A percentile compares a stretch with the other conserved stretches of the same genome.
Evolutionary conservation across 2,329 filamentous ascomycete species (phyloP).

Genomic region (Phyllosticta ampelicida): DNA sequence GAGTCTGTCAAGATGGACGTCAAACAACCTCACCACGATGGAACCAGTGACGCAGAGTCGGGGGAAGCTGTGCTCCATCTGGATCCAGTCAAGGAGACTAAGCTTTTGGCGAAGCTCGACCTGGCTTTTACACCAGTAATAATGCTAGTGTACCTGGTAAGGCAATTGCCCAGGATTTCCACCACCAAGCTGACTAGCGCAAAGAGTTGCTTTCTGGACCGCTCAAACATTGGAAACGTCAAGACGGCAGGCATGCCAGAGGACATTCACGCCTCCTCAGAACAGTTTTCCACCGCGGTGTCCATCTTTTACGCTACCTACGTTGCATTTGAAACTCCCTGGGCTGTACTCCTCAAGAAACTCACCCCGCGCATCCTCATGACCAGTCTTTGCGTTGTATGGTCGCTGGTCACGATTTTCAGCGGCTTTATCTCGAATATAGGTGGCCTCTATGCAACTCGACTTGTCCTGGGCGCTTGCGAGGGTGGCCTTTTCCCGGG

Average conservation of each 20-base stretch:
- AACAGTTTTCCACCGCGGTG: constrained; percentile 38
- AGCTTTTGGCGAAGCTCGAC: constrained; percentile 40
- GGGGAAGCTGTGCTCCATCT: constrained; percentile 18
- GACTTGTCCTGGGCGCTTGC: constrained; percentile 21
- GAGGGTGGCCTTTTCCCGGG: constrained; percentile 28
- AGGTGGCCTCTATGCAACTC: constrained; percentile 30
- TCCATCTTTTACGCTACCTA: constrained; percentile 44
- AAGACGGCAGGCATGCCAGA: constrained; percentile 37
- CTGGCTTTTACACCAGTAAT: constrained; percentile 41
- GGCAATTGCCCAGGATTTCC: background rate
- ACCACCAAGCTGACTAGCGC: background rate
- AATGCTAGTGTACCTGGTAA: constrained; percentile 43
- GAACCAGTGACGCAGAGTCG: constrained; percentile 8
- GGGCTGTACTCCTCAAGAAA: constrained; percentile 38
- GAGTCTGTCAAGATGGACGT: background rate
- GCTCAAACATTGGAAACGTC: constrained; percentile 45
- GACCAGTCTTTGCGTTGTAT: constrained; percentile 32
- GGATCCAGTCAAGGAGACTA: constrained; percentile 36
- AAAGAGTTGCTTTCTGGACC: constrained; percentile 41
- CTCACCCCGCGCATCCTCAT: constrained; percentile 32
- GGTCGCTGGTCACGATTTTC: constrained; percentile 40
- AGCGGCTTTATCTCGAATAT: constrained; percentile 37
- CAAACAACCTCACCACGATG: constrained; percentile 12
- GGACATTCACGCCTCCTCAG: constrained; percentile 32
- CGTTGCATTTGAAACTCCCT: constrained; percentile 39